A percentile compares a stretch with the other conserved stretches of the same genome.
These are phyloP conservation scores for Penicillium crystallinum DNA, from an alignment of 495 filamentous ascomycete genomes.

Conservation along the genomic window DNA sequence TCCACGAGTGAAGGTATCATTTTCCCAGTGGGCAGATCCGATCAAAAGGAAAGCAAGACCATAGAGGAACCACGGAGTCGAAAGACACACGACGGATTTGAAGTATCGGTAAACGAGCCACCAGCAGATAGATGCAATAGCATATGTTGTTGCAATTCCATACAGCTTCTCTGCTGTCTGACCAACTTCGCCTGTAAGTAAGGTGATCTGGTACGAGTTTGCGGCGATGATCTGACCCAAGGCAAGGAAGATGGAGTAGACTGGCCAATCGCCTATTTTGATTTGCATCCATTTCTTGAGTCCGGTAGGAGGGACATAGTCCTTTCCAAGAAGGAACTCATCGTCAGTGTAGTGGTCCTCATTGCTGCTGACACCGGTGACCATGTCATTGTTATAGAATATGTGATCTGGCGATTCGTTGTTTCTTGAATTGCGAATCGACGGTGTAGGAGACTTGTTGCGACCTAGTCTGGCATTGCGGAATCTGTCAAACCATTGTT, in stretches of 20 bases:
- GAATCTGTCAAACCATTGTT: conserved; percentile 62
- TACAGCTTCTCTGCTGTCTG: conserved; percentile 61
- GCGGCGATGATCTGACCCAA: conserved; percentile 65
- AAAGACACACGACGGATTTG: conserved; percentile 56
- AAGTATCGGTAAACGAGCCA: conserved; percentile 59
- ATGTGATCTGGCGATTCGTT: conserved; percentile 30
- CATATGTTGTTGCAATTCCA: conserved; percentile 61
- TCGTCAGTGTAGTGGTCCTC: conserved; percentile 25
- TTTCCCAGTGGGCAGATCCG: conserved; percentile 53
- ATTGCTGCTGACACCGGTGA: conserved; percentile 27
- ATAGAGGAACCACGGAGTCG: conserved; percentile 58
- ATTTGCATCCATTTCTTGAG: conserved; percentile 49
- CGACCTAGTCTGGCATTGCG: conserved; percentile 52
- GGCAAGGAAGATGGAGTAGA: conserved; percentile 65
- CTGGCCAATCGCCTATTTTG: conserved; percentile 58
- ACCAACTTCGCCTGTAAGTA: conserved; percentile 59
- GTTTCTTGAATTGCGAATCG: conserved; percentile 33
- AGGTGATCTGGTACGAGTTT: conserved; percentile 68
- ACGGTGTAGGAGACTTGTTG: conserved; percentile 41
- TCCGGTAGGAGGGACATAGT: conserved; percentile 62
- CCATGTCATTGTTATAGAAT: conserved; percentile 30
- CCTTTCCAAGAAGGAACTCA: conserved; percentile 60
- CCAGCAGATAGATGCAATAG: conserved; percentile 57
- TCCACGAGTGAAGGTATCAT: conserved; percentile 34
- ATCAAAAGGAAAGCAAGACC: conserved; percentile 62